Evolutionary conservation across 352 stramenopile species (phyloP), one percentile per base, ranked within the genome.

Genomic region (Phytophthora sp.): DNA sequence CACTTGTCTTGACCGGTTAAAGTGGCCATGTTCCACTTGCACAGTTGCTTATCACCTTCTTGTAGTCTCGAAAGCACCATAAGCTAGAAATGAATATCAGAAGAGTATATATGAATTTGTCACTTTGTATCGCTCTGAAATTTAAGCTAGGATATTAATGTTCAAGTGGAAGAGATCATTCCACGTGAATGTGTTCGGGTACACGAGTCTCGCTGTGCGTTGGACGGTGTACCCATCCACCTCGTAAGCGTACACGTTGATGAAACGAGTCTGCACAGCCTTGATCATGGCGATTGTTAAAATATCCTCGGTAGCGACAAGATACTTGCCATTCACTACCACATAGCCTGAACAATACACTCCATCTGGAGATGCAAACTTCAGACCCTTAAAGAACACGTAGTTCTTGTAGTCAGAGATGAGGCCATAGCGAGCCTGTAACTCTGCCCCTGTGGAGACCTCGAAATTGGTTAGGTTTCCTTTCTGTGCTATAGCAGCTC

Each of bases 351-450:
- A 76, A 61, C 67, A 74, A 49, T 76, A 84, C 20, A 81, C 74
- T 20, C 72, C 75, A n/a, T 79, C 73, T 1, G 69, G 59, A 1
- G 65, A 76, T 10, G 72, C 72, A 50, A 76, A 82, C 58, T 82
- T 79, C 6, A 82, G 50, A 5, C 76, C 75, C 31, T 81, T 78
- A 35, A 80, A 77, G 46, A 75, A 76, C 0, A 74, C 57, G 51
- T 75, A 79, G 42, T 82, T 79, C 42, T 77, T 71, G 46, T 77
- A 85, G 17, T 77, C 61, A 0, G 60, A 85, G 27, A 85, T 65
- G 6, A 85, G 42, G 6, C 76, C 76, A 18, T 74, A 67, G 30
- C 68, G 61, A 39, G 67, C 56, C 28, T 69, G 61, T 23, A 77
- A 28, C 24, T 74, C 65, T 11, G 69, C 69, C 15, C 69, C 69